Percentiles rank a stretch among this genome's conserved stretches.
phyloP scores from a whole-genome alignment of 2,329 filamentous ascomycete genomes.

The Diaporthe destruens region DNA sequence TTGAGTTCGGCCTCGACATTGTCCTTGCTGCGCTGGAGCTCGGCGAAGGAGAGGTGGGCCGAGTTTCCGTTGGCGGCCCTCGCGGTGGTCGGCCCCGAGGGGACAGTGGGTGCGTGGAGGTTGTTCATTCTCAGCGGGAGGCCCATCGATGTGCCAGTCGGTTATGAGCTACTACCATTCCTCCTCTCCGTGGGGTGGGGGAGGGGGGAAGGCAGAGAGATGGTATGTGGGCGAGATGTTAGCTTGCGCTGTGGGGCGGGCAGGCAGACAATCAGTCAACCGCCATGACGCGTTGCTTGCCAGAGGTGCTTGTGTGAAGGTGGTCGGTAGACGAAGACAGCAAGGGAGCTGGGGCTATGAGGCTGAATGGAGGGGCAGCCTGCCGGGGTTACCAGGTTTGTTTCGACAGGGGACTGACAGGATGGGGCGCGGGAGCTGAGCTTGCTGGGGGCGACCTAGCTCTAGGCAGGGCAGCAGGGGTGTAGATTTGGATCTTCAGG shows the following conservation, averaged over 20 bases:
- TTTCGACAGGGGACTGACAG: not conserved
- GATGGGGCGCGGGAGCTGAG: slow-evolving; percentile 5
- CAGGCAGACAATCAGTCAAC: slow-evolving; percentile 38
- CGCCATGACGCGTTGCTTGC: slow-evolving; percentile 38
- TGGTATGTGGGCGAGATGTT: not conserved
- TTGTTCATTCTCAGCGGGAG: slow-evolving; percentile 64
- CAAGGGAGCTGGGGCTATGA: slow-evolving; percentile 10
- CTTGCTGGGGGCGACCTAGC: not conserved
- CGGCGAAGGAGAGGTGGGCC: slow-evolving; percentile 76
- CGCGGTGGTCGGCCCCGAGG: slow-evolving; percentile 81
- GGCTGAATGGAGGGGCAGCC: slow-evolving; percentile 21
- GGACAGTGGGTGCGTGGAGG: slow-evolving; percentile 70
- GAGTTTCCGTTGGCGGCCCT: slow-evolving; percentile 71
- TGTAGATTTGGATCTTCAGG: slow-evolving; percentile 41
- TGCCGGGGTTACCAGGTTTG: not conserved
- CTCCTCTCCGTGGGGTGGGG: slow-evolving; percentile 1
- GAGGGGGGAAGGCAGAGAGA: not conserved
- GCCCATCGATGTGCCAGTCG: slow-evolving; percentile 46
- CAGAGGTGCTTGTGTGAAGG: slow-evolving; percentile 6
- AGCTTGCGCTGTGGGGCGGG: slow-evolving; percentile 8
- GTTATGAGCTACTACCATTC: slow-evolving; percentile 34
- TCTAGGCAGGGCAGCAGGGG: slow-evolving; percentile 20
- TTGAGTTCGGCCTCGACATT: slow-evolving; percentile 87
- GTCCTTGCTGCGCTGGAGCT: slow-evolving; percentile 88
- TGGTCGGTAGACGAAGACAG: not conserved